Conservation (phyloP, 2,329 filamentous ascomycete genomes). For the Fusarium sp. region DNA sequence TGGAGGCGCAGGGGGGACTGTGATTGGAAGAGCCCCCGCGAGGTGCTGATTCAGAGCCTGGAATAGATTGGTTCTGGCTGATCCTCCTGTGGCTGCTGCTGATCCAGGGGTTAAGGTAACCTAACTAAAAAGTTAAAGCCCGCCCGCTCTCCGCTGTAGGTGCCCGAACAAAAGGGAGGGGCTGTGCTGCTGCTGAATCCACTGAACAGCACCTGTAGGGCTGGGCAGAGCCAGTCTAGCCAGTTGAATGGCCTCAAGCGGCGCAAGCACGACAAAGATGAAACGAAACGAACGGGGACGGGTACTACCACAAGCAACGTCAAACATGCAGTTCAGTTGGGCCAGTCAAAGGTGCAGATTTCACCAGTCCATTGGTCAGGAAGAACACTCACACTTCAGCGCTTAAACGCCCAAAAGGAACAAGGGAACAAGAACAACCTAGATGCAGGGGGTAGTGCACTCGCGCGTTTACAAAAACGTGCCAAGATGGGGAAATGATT, state of each 20-base stretch:
- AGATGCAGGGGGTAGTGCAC: conserved; percentile 10
- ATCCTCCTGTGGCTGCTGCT: background rate
- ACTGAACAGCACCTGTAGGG: conserved; percentile 11
- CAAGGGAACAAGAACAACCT: too few species aligned
- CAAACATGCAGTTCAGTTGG: background rate
- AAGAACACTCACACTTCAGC: background rate
- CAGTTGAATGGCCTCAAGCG: conserved; percentile 5
- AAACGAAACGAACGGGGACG: conserved; percentile 29
- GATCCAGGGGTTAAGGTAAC: background rate
- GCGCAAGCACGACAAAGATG: conserved; percentile 11
- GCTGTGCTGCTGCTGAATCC: conserved; percentile 8
- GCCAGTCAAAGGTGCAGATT: conserved; percentile 1
- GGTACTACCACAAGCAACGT: conserved; percentile 7
- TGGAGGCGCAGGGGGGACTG: conserved; percentile 26
- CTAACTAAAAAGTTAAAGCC: too few species aligned
- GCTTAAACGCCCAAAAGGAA: conserved; percentile 6
- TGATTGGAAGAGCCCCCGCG: conserved; percentile 18
- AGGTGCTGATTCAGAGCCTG: background rate
- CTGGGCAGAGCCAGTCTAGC: conserved; percentile 10
- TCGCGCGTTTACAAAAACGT: conserved; percentile 26
- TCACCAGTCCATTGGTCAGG: conserved; percentile 14
- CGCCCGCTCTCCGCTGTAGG: background rate
- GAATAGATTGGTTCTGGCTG: conserved; percentile 24
- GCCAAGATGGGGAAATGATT: conserved; percentile 26
- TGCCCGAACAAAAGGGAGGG: conserved; percentile 15